phyloP scores from a whole-genome alignment of 768 basidiomycete genomes.

The Pisolithus marmoratus region DNA sequence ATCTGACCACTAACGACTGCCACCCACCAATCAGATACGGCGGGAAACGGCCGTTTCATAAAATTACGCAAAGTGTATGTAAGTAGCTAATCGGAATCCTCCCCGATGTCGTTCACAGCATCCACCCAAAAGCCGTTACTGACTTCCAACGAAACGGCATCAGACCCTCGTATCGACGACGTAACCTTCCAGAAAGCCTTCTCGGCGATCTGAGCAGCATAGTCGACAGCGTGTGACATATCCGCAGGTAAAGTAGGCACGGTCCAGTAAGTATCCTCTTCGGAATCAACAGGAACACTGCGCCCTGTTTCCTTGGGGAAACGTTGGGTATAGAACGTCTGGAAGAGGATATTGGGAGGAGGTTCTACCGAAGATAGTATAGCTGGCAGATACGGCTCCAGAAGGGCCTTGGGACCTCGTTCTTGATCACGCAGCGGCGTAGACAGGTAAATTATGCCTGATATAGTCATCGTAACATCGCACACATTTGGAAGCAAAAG shows the following conservation, averaged over 20 bases:
- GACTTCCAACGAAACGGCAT: neutral
- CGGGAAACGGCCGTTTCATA: neutral
- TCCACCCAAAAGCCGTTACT: slow-evolving; percentile 8
- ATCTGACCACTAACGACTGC: neutral
- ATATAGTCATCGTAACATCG: slow-evolving; percentile 2
- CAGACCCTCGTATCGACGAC: neutral
- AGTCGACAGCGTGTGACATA: slow-evolving; percentile 51
- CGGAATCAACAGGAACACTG: neutral
- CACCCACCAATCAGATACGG: neutral
- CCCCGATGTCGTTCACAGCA: neutral
- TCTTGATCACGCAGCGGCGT: slow-evolving; percentile 37
- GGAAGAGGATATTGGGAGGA: slow-evolving; percentile 39
- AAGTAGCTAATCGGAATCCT: slow-evolving; percentile 1
- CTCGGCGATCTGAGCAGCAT: slow-evolving; percentile 53
- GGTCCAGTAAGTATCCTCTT: slow-evolving; percentile 4
- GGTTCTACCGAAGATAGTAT: slow-evolving; percentile 28
- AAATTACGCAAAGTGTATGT: neutral
- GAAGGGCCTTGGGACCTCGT: slow-evolving; percentile 33
- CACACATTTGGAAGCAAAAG: neutral
- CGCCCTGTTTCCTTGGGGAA: slow-evolving; percentile 6
- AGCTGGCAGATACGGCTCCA: slow-evolving; percentile 51
- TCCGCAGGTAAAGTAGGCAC: slow-evolving; percentile 28
- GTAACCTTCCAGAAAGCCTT: slow-evolving; percentile 43
- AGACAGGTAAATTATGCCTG: slow-evolving; percentile 57
- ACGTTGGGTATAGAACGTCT: slow-evolving; percentile 51